Evolutionary conservation across 805 yeast genomes (phyloP).

Genomic region (Saccharomyces jurei): DNA sequence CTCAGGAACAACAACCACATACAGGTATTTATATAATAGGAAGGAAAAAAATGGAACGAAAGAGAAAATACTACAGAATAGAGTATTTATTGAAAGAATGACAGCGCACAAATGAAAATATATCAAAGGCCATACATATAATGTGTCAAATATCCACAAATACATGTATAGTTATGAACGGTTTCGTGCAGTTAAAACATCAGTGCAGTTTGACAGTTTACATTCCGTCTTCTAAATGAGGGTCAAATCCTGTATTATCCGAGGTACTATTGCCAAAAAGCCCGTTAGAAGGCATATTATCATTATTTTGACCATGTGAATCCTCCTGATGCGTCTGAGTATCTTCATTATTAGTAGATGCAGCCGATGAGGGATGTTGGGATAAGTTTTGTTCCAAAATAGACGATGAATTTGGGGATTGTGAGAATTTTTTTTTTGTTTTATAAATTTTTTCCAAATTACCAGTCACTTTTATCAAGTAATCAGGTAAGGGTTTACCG

Average conservation of each 20-base stretch:
- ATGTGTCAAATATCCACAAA: neutral
- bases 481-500: constrained; percentile 70
- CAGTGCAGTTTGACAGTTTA: neutral
- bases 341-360: constrained; percentile 5
- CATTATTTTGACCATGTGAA: neutral
- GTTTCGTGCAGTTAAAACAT: neutral
- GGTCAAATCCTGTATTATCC: constrained; percentile 19
- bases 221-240: constrained; percentile 16
- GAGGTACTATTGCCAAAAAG: constrained; percentile 11
- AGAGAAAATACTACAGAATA: neutral
- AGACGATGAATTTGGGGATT: neutral
- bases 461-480: constrained; percentile 79
- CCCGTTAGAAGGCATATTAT: constrained; percentile 1
- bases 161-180: neutral
- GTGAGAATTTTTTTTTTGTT: constrained; percentile 25
- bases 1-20: neutral
- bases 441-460: constrained; percentile 54
- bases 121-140: neutral
- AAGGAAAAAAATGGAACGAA: neutral
- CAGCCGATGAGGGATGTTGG: constrained; percentile 5
- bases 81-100: neutral
- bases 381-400: constrained; percentile 1
- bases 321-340: neutral
- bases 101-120: neutral
- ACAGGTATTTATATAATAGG: neutral